Evolutionary conservation across 2,329 filamentous ascomycete genomes (phyloP).

Genomic region (Sporothrix pseudoabietina): DNA sequence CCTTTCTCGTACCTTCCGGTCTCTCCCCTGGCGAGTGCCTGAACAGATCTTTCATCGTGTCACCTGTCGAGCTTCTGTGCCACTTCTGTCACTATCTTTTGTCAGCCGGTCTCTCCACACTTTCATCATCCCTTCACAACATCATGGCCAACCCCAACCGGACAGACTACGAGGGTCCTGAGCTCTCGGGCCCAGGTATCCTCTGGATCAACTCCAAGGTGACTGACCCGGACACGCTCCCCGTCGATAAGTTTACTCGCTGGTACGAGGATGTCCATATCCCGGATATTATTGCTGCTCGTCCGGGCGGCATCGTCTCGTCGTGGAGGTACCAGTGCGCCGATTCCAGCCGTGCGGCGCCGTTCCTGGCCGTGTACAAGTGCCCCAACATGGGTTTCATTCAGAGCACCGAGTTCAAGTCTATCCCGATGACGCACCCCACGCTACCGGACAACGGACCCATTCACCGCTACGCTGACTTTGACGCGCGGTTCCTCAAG

Average conservation of each 20-base stretch:
- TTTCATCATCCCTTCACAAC: background rate
- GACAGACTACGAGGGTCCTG: slow-evolving; percentile 16
- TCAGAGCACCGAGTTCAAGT: slow-evolving; percentile 22
- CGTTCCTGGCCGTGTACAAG: slow-evolving; percentile 35
- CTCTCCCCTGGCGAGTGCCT: background rate
- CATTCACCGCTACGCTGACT: slow-evolving; percentile 23
- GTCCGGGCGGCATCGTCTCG: slow-evolving; percentile 32
- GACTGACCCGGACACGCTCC: slow-evolving; percentile 16
- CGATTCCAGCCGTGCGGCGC: slow-evolving; percentile 26
- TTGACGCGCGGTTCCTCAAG: slow-evolving; percentile 18
- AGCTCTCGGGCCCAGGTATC: slow-evolving; percentile 27
- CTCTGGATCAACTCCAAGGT: slow-evolving; percentile 32
- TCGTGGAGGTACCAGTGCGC: slow-evolving; percentile 34
- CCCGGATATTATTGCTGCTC: slow-evolving; percentile 35
- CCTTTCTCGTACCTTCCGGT: background rate
- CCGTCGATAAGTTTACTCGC: slow-evolving; percentile 27
- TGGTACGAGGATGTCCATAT: slow-evolving; percentile 36
- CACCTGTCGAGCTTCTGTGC: background rate
- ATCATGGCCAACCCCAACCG: slow-evolving; percentile 25
- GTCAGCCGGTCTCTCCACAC: background rate
- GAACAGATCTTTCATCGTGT: background rate
- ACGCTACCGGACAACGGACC: slow-evolving; percentile 18
- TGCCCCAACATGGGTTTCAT: slow-evolving; percentile 25
- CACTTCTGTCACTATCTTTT: background rate
- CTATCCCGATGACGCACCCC: slow-evolving; percentile 27